Conservation (phyloP, 345 rosid genomes). For the Iberis pinnata region DNA sequence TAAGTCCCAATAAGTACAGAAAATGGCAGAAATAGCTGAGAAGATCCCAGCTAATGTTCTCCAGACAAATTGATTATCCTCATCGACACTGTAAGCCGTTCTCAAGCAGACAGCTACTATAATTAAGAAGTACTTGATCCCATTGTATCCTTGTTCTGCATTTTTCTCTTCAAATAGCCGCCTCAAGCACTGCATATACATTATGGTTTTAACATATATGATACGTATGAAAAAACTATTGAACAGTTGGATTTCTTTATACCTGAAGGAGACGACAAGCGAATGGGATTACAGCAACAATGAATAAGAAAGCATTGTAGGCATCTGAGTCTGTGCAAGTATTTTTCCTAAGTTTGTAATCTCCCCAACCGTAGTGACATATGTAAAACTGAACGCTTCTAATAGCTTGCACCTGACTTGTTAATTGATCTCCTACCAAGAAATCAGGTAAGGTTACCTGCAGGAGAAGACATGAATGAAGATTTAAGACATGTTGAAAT, state of each 20-base stretch:
- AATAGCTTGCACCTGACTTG: constrained; percentile 72
- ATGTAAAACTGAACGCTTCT: constrained; percentile 64
- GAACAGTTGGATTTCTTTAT: background rate
- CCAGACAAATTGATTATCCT: constrained; percentile 31
- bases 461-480: constrained; percentile 2
- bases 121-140: constrained; percentile 49
- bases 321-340: constrained; percentile 27
- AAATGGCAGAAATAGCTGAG: constrained; percentile 44
- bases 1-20: constrained; percentile 63
- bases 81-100: constrained; percentile 36
- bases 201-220: background rate
- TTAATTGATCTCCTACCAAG: constrained; percentile 58
- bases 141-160: constrained; percentile 48
- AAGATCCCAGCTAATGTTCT: constrained; percentile 36
- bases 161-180: constrained; percentile 58
- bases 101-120: constrained; percentile 58
- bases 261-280: constrained; percentile 55
- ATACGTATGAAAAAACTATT: background rate
- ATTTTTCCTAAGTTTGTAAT: constrained; percentile 35
- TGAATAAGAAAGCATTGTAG: constrained; percentile 43
- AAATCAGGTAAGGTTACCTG: constrained; percentile 67
- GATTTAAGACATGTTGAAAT: too few species aligned
- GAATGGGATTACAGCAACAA: constrained; percentile 54
- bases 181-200: constrained; percentile 44
- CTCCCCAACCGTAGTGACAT: constrained; percentile 72